Conservation (phyloP, 129 eudicot genomes). For the Cynara cardunculus region DNA sequence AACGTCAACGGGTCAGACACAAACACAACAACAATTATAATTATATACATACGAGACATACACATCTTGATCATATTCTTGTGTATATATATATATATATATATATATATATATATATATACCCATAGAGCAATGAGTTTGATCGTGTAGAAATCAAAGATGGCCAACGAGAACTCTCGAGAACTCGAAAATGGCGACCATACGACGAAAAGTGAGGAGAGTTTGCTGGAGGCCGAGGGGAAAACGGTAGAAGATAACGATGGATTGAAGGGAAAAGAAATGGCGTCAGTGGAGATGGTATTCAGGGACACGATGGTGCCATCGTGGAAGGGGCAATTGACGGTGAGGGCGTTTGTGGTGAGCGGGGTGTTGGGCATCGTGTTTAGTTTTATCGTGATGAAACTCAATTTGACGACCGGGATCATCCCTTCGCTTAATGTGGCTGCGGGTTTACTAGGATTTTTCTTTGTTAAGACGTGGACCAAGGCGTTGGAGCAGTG, state of each 20-base stretch:
- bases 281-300: constrained; percentile 41
- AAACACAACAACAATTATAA: constrained; percentile 9
- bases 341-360: constrained; percentile 54
- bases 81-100: not conserved
- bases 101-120: not conserved
- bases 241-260: not conserved
- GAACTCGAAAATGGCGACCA: constrained; percentile 22
- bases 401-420: constrained; percentile 59
- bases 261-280: constrained; percentile 18
- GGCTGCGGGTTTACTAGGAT: constrained; percentile 65
- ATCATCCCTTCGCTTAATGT: constrained; percentile 62
- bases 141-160: constrained; percentile 15
- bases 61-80: not conserved
- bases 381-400: constrained; percentile 65
- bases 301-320: constrained; percentile 41
- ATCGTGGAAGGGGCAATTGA: constrained; percentile 60
- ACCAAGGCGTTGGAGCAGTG: constrained; percentile 28
- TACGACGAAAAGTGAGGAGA: not conserved
- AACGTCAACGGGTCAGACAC: not conserved
- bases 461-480: constrained; percentile 54
- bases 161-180: constrained; percentile 14
- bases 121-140: not conserved
- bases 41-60: constrained; percentile 2
- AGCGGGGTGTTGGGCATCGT: constrained; percentile 45
- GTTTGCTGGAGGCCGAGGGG: constrained; percentile 8